phyloP scores from a whole-genome alignment of 2,329 filamentous ascomycete genomes.

The Colletotrichum lupini region DNA sequence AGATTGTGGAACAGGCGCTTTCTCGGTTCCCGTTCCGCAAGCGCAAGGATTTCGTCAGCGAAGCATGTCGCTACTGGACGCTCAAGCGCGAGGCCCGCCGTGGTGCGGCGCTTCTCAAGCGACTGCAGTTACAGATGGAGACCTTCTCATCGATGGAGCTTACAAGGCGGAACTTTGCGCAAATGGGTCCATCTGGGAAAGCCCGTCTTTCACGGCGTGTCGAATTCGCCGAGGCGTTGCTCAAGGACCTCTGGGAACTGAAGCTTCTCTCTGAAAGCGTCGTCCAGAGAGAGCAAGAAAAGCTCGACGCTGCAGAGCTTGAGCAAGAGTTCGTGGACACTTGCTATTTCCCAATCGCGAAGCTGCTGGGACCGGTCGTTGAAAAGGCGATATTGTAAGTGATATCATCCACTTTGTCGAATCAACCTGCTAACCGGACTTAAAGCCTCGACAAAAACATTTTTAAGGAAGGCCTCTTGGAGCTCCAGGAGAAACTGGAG shows the following conservation, averaged over 20 bases:
- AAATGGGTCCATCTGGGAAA: constrained; percentile 88
- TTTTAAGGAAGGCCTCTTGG: constrained; percentile 63
- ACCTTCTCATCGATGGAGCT: constrained; percentile 98
- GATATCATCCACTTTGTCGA: not conserved
- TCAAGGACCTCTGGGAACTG: constrained; percentile 82
- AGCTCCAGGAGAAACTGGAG: constrained; percentile 64
- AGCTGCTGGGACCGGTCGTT: constrained; percentile 80
- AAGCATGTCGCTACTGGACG: constrained; percentile 98
- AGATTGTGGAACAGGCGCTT: constrained; percentile 85
- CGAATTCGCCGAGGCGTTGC: constrained; percentile 83
- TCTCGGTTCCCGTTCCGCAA: constrained; percentile 83
- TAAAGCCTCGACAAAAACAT: constrained; percentile 72
- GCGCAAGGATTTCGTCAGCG: constrained; percentile 90
- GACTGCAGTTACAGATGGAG: constrained; percentile 93
- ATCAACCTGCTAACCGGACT: constrained; percentile 50
- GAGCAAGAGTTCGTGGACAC: constrained; percentile 85
- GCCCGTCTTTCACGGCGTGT: constrained; percentile 83
- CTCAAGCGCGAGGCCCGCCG: constrained; percentile 92
- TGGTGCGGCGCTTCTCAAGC: constrained; percentile 91
- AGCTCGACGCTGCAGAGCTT: constrained; percentile 80
- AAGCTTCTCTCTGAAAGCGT: constrained; percentile 76
- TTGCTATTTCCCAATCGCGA: constrained; percentile 90
- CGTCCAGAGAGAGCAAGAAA: constrained; percentile 80
- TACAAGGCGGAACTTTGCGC: constrained; percentile 93
- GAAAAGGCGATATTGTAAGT: constrained; percentile 86